phyloP scores from a whole-genome alignment of 164 flowering plant species.

The Piper betle region DNA sequence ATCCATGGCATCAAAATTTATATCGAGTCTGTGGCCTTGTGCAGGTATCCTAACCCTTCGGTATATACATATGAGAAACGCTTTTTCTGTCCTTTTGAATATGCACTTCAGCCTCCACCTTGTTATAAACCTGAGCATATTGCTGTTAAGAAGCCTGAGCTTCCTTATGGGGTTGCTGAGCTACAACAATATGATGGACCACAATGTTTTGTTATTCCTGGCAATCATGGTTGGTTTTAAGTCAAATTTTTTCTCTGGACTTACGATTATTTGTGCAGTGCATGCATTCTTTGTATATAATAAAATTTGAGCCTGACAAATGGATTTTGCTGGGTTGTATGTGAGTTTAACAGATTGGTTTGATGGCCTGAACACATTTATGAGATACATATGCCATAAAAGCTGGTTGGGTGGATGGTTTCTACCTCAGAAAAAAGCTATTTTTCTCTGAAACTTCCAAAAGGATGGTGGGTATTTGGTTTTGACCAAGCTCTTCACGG shows the following conservation, averaged over 20 bases:
- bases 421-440: conserved; percentile 97
- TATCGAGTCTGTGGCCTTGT: background rate
- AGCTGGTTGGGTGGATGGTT: conserved; percentile 99
- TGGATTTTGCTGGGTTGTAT: background rate
- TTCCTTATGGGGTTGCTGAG: conserved; percentile 55
- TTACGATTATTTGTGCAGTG: background rate
- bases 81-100: conserved; percentile 83
- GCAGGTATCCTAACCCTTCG: conserved; percentile 97
- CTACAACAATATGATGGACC: conserved; percentile 85
- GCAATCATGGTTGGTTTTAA: conserved; percentile 81
- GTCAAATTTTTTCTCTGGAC: background rate
- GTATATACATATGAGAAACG: conserved; percentile 88
- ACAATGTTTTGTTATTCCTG: conserved; percentile 90
- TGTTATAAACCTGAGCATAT: conserved; percentile 81
- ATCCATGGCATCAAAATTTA: too few species aligned
- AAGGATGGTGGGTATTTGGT: conserved; percentile 99
- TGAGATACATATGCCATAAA: conserved; percentile 92
- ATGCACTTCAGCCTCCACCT: conserved; percentile 94
- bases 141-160: conserved; percentile 86
- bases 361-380: conserved; percentile 96
- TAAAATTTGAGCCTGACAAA: background rate
- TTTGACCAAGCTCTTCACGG: conserved; percentile 92
- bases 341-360: conserved; percentile 73
- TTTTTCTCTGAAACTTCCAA: conserved; percentile 92
- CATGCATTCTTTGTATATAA: background rate